Percentiles rank a stretch among this genome's conserved stretches.
Evolutionary conservation across 192 early-diverging fungal genomes (phyloP).

Genomic region (Dimargaris verticillata): DNA sequence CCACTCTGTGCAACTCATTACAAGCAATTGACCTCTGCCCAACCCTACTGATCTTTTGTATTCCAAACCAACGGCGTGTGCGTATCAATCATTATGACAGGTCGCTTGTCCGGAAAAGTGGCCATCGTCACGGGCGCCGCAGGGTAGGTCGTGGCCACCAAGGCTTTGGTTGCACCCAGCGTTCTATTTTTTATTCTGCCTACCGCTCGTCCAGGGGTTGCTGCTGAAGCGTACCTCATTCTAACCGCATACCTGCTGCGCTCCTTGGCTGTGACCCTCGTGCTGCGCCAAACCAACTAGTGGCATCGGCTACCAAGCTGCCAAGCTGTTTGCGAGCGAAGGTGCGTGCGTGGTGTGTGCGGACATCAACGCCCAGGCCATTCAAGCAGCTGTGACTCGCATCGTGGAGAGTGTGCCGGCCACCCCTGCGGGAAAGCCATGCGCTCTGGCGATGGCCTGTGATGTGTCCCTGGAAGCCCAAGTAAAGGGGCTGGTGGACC

Average conservation of each 20-base stretch:
- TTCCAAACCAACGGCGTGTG: no score
- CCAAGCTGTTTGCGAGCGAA: slow-evolving; percentile 58
- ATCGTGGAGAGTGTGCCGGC: slow-evolving; percentile 28
- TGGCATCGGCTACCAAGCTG: slow-evolving; percentile 64
- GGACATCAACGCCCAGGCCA: slow-evolving; percentile 55
- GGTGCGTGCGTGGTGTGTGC: slow-evolving; percentile 58
- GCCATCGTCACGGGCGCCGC: slow-evolving; percentile 69
- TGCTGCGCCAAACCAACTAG: slow-evolving; percentile 17
- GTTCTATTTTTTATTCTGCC: no score
- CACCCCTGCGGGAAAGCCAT: slow-evolving; percentile 11
- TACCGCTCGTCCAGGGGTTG: no score
- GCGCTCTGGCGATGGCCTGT: slow-evolving; percentile 41
- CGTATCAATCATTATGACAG: slow-evolving; percentile 11
- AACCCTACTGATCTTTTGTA: no score
- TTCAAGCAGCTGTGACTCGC: slow-evolving; percentile 30
- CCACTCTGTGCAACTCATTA: no score
- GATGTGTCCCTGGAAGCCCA: slow-evolving; percentile 62
- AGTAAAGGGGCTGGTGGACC: slow-evolving; percentile 44
- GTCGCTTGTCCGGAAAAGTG: slow-evolving; percentile 49
- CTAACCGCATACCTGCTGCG: background rate
- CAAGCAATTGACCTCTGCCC: no score
- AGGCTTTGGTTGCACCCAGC: no score
- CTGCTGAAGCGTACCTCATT: no score
- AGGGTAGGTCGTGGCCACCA: slow-evolving; percentile 24
- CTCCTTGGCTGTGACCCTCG: background rate